These are phyloP conservation scores for Tilletia horrida DNA, from an alignment of 1,284 basidiomycete genomes.

Conservation along the genomic window DNA sequence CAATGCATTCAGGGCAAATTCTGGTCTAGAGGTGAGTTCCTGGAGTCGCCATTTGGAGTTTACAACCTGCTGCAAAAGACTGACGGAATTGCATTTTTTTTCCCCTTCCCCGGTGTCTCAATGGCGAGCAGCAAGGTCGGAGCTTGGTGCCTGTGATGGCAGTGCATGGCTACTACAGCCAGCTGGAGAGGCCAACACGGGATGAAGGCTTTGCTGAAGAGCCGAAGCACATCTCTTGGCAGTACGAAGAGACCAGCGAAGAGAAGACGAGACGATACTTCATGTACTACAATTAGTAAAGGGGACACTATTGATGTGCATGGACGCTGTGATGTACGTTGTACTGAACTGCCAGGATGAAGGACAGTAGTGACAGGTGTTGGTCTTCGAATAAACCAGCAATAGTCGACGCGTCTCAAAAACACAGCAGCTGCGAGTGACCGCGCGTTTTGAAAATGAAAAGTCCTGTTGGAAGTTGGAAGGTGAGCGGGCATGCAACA, in stretches of 20 bases:
- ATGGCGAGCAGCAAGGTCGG: neutral
- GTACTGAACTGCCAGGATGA: no score
- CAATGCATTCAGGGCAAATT: slow-evolving; percentile 32
- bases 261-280: slow-evolving; percentile 21
- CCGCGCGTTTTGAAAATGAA: no score
- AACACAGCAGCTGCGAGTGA: no score
- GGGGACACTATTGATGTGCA: neutral
- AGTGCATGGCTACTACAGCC: slow-evolving; percentile 30
- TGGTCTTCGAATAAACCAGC: no score
- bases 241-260: slow-evolving; percentile 15
- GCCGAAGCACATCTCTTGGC: slow-evolving; percentile 26
- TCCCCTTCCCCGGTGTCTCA: no score
- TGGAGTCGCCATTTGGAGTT: neutral
- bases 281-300: slow-evolving; percentile 30
- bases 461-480: no score
- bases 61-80: neutral
- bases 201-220: slow-evolving; percentile 29
- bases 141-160: slow-evolving; percentile 26
- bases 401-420: no score
- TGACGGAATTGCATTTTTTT: no score
- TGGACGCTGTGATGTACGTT: no score
- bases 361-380: no score
- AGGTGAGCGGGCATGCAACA: no score
- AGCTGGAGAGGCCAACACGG: slow-evolving; percentile 24
- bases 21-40: neutral